Evolutionary conservation across 1,284 basidiomycete species (phyloP).

Genomic region (Ustilago loliicola): DNA sequence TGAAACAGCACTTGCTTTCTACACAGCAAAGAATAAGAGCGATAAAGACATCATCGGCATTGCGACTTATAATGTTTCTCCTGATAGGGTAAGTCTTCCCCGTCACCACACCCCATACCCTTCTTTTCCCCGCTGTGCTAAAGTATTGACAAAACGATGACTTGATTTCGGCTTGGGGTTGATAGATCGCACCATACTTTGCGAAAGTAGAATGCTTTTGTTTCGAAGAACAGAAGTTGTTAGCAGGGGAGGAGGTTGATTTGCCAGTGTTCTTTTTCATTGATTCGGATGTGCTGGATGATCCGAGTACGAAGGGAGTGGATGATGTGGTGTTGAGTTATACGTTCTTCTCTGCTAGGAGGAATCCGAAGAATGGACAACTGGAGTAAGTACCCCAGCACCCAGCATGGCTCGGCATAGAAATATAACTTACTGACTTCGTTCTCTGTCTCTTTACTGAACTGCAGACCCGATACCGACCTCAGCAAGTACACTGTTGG

Average conservation of each 20-base stretch:
- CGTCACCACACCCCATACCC: not conserved
- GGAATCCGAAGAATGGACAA: slow-evolving; percentile 67
- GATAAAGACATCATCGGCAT: slow-evolving; percentile 94
- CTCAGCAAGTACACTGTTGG: slow-evolving; percentile 59
- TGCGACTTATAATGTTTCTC: slow-evolving; percentile 97
- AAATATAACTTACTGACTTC: not conserved
- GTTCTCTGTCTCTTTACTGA: not conserved
- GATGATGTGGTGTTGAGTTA: slow-evolving; percentile 94
- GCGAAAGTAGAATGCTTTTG: slow-evolving; percentile 99
- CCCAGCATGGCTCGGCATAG: not conserved
- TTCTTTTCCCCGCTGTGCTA: not conserved
- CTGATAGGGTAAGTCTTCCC: slow-evolving; percentile 79
- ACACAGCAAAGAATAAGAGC: slow-evolving; percentile 89
- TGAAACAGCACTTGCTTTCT: slow-evolving; percentile 96
- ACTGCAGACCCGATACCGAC: slow-evolving; percentile 63
- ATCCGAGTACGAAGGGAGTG: slow-evolving; percentile 85
- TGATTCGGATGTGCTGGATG: slow-evolving; percentile 94
- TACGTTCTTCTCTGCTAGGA: slow-evolving; percentile 87
- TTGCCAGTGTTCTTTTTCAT: slow-evolving; percentile 99
- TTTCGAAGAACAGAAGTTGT: slow-evolving; percentile 96
- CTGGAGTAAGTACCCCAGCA: slow-evolving; percentile 56
- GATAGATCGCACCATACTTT: slow-evolving; percentile 95
- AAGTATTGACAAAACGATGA: not conserved
- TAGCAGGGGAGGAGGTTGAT: slow-evolving; percentile 96
- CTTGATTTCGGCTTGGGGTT: not conserved